Evolutionary conservation across 352 stramenopile genomes (phyloP), one percentile per base, ranked within the genome.

Genomic region (Plasmopara viticola): DNA sequence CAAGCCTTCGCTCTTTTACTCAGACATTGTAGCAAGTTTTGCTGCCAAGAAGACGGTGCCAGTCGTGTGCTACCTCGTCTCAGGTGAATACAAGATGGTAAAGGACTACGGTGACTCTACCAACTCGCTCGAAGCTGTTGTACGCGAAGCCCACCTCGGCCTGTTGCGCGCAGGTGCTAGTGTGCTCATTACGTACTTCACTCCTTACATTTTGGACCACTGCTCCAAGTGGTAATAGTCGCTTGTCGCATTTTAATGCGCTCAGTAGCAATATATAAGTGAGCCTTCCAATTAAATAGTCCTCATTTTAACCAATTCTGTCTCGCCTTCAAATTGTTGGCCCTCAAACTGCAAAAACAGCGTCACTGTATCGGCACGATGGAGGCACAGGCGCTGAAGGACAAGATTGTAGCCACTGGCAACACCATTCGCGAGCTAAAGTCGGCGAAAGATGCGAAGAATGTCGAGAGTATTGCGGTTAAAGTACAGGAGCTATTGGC

Each of bases 31-130:
- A 58, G 74, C 83, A 38, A 78, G 86, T 51, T 88, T 99, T 35
- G 94, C 95, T 31, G 80, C 91, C 54, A 86, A 87, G 59, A 90
- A 95, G 45, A 75, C 79, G 44, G 74, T 99, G 52, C 97, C 97
- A 0, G 96, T 99, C 56, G 92, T 96, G 28, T 97, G 95, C 54
- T 99, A 99, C 81, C 86, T 99, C 63, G 97, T 99, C 45, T 98
- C 89, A 54, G 97, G 97, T 61, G 97, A 99, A 76, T 99, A 99
- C 86, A 97, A 97, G 70, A 99, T 99, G 97, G 78, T 99, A 48
- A 97, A 97, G 68, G 96, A 95, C 68, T 95, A 95, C 60, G 86
- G 82, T 42, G 79, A 82, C 52, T 81, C 78, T 33, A 90, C 84
- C 39, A 58, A 82, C 43, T 91, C 84, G 51, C 70, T 95, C 34